Evolutionary conservation across 192 early-diverging fungal genomes (phyloP).

Genomic region (Linderina pennispora): DNA sequence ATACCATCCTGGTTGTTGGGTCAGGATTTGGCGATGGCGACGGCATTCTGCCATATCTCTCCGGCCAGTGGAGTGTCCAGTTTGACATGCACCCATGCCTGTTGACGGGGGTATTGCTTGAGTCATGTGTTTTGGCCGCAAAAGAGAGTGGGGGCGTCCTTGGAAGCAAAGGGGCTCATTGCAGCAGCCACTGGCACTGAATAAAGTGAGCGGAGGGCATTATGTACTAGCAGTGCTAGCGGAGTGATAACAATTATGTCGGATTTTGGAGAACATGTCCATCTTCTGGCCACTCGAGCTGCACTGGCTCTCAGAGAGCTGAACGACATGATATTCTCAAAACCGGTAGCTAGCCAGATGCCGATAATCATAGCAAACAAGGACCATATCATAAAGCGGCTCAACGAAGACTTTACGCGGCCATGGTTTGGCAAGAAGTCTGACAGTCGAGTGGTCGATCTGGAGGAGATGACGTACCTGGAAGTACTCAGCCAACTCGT

Average conservation of each 20-base stretch:
- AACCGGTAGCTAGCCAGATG: constrained; percentile 77
- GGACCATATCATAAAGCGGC: constrained; percentile 82
- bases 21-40: constrained; percentile 85
- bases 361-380: constrained; percentile 71
- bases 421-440: constrained; percentile 90
- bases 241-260: constrained; percentile 83
- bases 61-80: constrained; percentile 82
- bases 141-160: constrained; percentile 77
- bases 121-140: constrained; percentile 95
- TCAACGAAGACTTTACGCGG: constrained; percentile 87
- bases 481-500: constrained; percentile 77
- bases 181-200: constrained; percentile 72
- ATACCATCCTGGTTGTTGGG: constrained; percentile 84
- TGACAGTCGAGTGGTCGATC: constrained; percentile 64
- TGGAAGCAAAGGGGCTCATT: constrained; percentile 80
- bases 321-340: constrained; percentile 69
- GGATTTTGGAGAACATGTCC: constrained; percentile 90
- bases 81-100: constrained; percentile 88
- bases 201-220: constrained; percentile 79
- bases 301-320: constrained; percentile 74
- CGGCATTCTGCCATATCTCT: constrained; percentile 84
- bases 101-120: constrained; percentile 92
- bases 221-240: constrained; percentile 67
- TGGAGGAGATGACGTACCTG: constrained; percentile 90
- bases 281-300: constrained; percentile 84